These are phyloP conservation scores for Leishmania tropica DNA, from an alignment of 208 protist species.

Conservation along the genomic window DNA sequence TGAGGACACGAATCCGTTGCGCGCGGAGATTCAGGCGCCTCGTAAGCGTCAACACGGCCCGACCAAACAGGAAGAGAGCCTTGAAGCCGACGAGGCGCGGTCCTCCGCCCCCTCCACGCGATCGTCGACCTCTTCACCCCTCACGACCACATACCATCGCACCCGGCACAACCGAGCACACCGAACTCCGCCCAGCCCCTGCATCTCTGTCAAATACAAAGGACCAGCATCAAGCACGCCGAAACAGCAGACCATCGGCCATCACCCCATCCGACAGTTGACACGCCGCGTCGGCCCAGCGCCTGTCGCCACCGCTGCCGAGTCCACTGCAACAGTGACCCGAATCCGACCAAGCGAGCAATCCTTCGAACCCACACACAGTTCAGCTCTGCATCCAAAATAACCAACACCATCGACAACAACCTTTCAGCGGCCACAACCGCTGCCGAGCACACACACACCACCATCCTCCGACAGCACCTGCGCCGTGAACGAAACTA, in stretches of 20 bases:
- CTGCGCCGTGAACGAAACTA: background rate
- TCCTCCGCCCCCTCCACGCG: background rate
- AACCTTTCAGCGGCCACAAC: too few species aligned
- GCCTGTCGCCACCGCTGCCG: background rate
- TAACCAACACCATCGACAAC: too few species aligned
- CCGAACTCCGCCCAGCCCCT: background rate
- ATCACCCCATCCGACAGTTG: background rate
- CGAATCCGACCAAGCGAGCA: background rate
- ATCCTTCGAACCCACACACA: too few species aligned
- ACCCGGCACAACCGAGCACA: background rate
- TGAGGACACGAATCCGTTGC: background rate
- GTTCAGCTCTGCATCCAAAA: too few species aligned
- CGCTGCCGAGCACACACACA: too few species aligned
- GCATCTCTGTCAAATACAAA: conserved; percentile 6
- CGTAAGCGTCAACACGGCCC: background rate
- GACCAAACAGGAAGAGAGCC: background rate
- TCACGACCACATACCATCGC: conserved; percentile 2
- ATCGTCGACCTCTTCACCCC: background rate
- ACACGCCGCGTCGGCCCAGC: background rate
- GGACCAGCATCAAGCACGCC: conserved; percentile 5
- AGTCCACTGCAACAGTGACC: background rate
- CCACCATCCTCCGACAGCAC: background rate
- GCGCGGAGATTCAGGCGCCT: background rate
- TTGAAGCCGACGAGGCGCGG: background rate
- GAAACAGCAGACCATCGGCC: background rate